Evolutionary conservation across 495 filamentous ascomycete species (phyloP), one percentile per base, ranked within the genome.

Genomic region (Zalerion maritima): DNA sequence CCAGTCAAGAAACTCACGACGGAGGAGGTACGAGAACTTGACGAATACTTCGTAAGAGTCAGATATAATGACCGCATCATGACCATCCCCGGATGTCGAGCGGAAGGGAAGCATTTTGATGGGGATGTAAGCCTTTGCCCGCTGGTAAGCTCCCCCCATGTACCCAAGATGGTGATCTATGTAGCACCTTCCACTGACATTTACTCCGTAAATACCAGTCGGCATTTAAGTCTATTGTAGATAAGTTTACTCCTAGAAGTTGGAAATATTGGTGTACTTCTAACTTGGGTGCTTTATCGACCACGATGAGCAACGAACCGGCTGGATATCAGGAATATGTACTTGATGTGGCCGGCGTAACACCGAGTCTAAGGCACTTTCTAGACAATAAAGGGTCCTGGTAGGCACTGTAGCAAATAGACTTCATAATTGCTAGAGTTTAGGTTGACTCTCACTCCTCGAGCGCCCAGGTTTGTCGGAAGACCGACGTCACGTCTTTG

Each of bases 61-160:
- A 60, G 77, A 38, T 86, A 79, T 49, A 86, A 87, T 35, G 80
- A 86, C 44, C 52, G 50, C 6, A 63, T 75, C 1, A 60, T 85
- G 45, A 54, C 54, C n/a, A 61, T 86, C 28, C 79, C 77, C n/a
- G 77, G 76, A 21, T 87, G 81, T 42, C 67, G 63, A 26, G 55
- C 58, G 28, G 39, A 57, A 3, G 73, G 75, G 24, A 82, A 78
- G 21, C 81, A 86, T 52, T 55, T 82, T 4, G 64, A 78, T n/a
- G 79, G 78, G 3, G 73, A 87, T 45, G 69, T 76, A 26, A 73
- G 57, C 8, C 81, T 87, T 46, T 86, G 81, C 52, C 85, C 81
- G 2, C 43, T 87, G 31, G 66, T 71, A 53, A 44, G 59, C n/a
- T 45, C 6, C 14, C 14, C 6, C 12, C 21, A 15, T 23, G n/a